phyloP scores from a whole-genome alignment of 257 asterid species.

The Penstemon eatonii region DNA sequence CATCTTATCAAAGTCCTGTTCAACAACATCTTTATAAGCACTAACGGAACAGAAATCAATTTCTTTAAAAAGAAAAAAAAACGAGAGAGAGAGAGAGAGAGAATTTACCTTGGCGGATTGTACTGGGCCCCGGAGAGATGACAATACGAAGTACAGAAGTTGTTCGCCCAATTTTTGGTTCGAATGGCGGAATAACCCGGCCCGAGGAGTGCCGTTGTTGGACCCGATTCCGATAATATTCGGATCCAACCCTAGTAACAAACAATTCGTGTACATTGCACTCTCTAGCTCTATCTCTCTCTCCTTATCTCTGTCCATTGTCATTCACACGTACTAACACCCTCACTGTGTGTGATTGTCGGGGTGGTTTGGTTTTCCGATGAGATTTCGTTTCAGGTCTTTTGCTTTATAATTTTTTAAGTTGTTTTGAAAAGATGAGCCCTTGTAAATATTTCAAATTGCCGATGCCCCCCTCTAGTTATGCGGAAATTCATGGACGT shows the following conservation, averaged over 20 bases:
- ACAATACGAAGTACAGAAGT: slow-evolving; percentile 85
- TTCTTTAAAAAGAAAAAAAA: not conserved
- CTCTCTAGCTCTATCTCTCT: slow-evolving; percentile 98
- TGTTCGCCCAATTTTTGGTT: slow-evolving; percentile 98
- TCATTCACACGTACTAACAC: slow-evolving; percentile 44
- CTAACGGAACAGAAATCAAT: not conserved
- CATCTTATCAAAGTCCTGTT: slow-evolving; percentile 95
- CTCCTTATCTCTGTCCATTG: slow-evolving; percentile 99
- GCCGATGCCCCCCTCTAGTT: not conserved
- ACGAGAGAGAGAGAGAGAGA: not conserved
- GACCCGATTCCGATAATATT: slow-evolving; percentile 81
- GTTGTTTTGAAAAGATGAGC: not conserved
- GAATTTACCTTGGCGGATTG: slow-evolving; percentile 82
- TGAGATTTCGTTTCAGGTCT: slow-evolving; percentile 2
- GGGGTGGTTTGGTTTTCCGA: slow-evolving; percentile 2
- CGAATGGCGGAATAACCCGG: slow-evolving; percentile 94
- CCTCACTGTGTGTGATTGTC: slow-evolving; percentile 10
- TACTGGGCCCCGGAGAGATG: slow-evolving; percentile 94
- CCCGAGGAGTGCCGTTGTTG: slow-evolving; percentile 79
- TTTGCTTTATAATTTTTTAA: not conserved
- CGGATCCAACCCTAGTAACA: slow-evolving; percentile 97
- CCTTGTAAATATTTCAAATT: not conserved
- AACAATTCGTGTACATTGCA: slow-evolving; percentile 99
- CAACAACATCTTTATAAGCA: slow-evolving; percentile 7
- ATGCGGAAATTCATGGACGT: not conserved